Base-by-base conservation (phyloP, 257 asterid genomes). In the Solanum microdontum region DNA sequence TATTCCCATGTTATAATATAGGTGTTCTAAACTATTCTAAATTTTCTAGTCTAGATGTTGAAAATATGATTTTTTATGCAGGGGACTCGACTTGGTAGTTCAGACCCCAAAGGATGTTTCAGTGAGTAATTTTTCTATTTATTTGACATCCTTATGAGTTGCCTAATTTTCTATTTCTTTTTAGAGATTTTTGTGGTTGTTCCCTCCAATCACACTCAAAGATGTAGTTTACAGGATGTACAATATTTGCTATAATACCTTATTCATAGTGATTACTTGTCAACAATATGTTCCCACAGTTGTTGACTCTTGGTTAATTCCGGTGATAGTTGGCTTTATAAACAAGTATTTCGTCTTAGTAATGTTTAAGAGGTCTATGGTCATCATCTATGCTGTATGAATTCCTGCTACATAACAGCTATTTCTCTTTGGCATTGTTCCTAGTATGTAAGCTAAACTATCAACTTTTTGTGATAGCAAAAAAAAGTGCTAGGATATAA, bases 21-120 rank as follows among this genome's bases (percentile, higher is more conserved):
- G 40, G 40, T 48, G 40, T 48, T 82, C 21, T 48, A 68, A 21
- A 21, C 69, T 48, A 48, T 82, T 82, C 43, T 28, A 30, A 26
- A 48, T 82, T 28, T 51, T 80, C 40, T 80, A 5, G 68, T 80
- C 40, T 43, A 15, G 37, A 45, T 48, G 39, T 80, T 80, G 85
- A 80, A 24, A 48, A 48, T 70, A 73, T 86, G 69, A 48, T 21
- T 89, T 82, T 82, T 80, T 58, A 74, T 94, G 94, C 93, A 97
- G 99, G 99, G 98, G 84, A 97, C 99, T 91, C 97, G 98, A 82
- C 98, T 97, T 28, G 99, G 99, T 90, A 97, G 98, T 91, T 93
- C 98, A 83, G 99, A 95, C 92, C 99, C 99, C 40, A 97, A 97
- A 91, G 99, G 99, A 85, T 97, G 99, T 92, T 94, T 94, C 92